Base-by-base conservation (phyloP, 169 alveolate genomes). In the Plasmodium cynomolgi region DNA sequence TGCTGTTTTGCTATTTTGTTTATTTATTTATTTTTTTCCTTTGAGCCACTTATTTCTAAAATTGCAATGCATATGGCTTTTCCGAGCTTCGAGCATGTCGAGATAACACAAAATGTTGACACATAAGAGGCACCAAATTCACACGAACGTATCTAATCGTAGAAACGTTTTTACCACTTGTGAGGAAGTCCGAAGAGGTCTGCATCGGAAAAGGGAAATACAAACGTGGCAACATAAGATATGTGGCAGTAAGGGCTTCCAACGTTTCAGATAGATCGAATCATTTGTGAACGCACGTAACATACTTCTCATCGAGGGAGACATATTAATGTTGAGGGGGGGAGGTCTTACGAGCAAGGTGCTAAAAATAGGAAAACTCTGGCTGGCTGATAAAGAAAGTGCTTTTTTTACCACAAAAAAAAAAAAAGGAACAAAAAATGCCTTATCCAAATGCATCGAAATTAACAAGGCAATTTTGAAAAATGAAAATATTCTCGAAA, bases 391-490 rank as follows among this genome's bases (percentile, higher is more conserved):
- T 26, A 81, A 81, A 15, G 86, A 23, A 41, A 50, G 68, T 20
- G 56, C n/a, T n/a, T 71, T 71, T 84, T 34, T 73, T 20, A 41
- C 81, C 41, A 31, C 74, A 84, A 86, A 86, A 20, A 56, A 77
- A 54, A 58, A 50, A 9, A 50, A 81, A 74, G 54, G 81, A 34
- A 44, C 41, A 50, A 58, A 83, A 74, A 37, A 86, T 31, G 44
- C 81, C 37, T 31, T 58, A 71, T 54, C 71, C 20, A n/a, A 9
- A n/a, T 83, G 80, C 47, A 83, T 82, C 20, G 26, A 81, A 81
- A 83, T 91, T 81, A 91, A 91, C 75, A 91, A 91, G 44, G 84
- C 74, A 71, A 91, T 91, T 72, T 50, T 91, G 84, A 83, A 83
- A 56, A 71, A 50, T 83, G 83, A 29, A 17, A 71, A 73, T 82